A percentile compares a stretch with the other conserved stretches of the same genome.
These are phyloP conservation scores for Gremmenia infestans DNA, from an alignment of 2,329 filamentous ascomycete species.

Conservation along the genomic window DNA sequence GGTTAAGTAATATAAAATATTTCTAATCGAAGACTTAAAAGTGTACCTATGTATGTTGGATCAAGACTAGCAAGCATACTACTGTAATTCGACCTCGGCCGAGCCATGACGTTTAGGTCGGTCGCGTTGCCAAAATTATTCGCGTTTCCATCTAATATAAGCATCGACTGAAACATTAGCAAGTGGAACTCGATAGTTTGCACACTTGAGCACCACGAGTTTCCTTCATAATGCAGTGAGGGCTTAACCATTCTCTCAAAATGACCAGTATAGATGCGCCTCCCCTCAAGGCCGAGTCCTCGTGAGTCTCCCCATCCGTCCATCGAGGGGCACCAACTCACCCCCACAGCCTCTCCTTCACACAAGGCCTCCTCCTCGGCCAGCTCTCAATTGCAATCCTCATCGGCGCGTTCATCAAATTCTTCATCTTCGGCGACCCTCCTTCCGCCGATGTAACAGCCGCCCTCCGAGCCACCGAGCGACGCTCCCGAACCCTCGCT, in stretches of 20 bases:
- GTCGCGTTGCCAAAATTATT: conserved; percentile 10
- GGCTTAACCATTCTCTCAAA: background rate
- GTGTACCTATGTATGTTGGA: too few relatives aligned
- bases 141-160: background rate
- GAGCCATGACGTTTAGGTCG: conserved; percentile 12
- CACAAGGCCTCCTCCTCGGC: conserved; percentile 86
- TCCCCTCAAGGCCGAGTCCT: conserved; percentile 33
- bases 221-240: background rate
- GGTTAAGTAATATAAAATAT: too few relatives aligned
- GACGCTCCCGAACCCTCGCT: conserved; percentile 66
- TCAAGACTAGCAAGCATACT: too few relatives aligned
- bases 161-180: background rate
- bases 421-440: conserved; percentile 98
- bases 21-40: too few relatives aligned
- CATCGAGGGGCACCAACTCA: conserved; percentile 1
- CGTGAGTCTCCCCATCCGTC: conserved; percentile 31
- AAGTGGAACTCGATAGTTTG: background rate
- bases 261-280: conserved; percentile 18
- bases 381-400: conserved; percentile 89
- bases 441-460: conserved; percentile 79
- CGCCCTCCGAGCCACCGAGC: conserved; percentile 67
- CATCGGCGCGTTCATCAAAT: conserved; percentile 94
- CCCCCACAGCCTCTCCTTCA: conserved; percentile 70
- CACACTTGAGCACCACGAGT: conserved; percentile 5
- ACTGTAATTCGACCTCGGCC: background rate